A percentile compares a stretch with the other conserved stretches of the same genome.
Evolutionary conservation across 148 eudicot genomes (phyloP).

Genomic region (Rhododendron simsii): DNA sequence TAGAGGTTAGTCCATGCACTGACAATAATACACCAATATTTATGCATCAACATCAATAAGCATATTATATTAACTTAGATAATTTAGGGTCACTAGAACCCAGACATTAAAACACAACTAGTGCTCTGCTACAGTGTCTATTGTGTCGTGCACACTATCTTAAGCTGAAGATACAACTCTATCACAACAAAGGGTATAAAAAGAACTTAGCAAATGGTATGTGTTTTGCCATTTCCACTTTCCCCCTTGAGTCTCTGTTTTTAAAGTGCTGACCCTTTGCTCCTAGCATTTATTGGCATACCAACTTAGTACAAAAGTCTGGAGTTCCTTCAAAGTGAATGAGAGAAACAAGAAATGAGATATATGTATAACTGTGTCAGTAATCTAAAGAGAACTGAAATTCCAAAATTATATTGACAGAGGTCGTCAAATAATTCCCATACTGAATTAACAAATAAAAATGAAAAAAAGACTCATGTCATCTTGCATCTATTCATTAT

Average conservation of each 20-base stretch:
- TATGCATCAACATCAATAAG: too few species aligned
- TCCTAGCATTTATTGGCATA: neutral
- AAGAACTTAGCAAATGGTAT: neutral
- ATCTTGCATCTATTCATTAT: neutral
- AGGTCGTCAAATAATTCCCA: neutral
- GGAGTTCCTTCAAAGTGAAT: neutral
- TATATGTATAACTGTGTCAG: neutral
- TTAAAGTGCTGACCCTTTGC: neutral
- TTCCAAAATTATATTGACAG: neutral
- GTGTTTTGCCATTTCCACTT: neutral
- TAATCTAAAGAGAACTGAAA: constrained; percentile 3
- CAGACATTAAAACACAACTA: too few species aligned
- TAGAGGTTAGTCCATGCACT: too few species aligned
- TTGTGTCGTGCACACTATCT: too few species aligned
- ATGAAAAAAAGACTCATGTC: neutral
- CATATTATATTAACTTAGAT: too few species aligned
- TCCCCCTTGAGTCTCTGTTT: neutral
- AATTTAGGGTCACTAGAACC: too few species aligned
- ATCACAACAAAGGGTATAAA: too few species aligned
- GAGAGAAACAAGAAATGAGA: neutral
- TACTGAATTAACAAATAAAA: neutral
- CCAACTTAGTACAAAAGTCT: neutral
- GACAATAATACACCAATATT: too few species aligned
- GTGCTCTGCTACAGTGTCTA: too few species aligned
- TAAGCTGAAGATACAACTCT: too few species aligned